Conservation (phyloP, 2,329 filamentous ascomycete species). For the Pyrenochaeta sp. region DNA sequence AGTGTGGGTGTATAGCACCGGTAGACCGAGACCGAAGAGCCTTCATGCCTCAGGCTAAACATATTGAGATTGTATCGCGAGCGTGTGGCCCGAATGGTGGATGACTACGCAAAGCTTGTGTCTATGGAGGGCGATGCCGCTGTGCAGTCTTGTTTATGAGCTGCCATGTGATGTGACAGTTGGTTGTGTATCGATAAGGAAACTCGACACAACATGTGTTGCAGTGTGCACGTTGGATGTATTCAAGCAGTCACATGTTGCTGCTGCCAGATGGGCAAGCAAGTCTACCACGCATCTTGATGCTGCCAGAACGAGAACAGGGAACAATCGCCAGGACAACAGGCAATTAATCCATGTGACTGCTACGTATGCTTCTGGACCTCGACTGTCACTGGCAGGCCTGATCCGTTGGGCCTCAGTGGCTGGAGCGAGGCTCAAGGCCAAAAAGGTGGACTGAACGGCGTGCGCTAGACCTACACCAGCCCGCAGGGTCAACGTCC, state of each 20-base stretch:
- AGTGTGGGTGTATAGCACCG: no score
- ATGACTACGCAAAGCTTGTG: constrained; percentile 1
- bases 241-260: neutral
- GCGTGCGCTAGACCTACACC: constrained; percentile 37
- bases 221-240: neutral
- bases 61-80: constrained; percentile 16
- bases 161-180: neutral
- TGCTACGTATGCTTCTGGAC: constrained; percentile 29
- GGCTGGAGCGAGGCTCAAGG: constrained; percentile 36
- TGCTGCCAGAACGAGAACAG: constrained; percentile 3
- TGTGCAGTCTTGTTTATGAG: neutral
- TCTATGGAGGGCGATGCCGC: neutral
- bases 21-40: constrained; percentile 33
- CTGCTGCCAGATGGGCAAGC: constrained; percentile 1
- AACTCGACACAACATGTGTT: neutral
- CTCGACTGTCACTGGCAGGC: constrained; percentile 23
- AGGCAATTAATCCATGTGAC: constrained; percentile 12
- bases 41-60: constrained; percentile 23
- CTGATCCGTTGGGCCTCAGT: constrained; percentile 26
- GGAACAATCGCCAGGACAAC: constrained; percentile 7
- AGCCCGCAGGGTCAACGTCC: constrained; percentile 47
- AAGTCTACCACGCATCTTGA: neutral
- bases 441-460: constrained; percentile 25
- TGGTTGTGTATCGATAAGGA: constrained; percentile 2
- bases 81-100: neutral